These are phyloP conservation scores for Paspalum vaginatum DNA, from an alignment of 176 grass and related monocot genomes.

Conservation along the genomic window DNA sequence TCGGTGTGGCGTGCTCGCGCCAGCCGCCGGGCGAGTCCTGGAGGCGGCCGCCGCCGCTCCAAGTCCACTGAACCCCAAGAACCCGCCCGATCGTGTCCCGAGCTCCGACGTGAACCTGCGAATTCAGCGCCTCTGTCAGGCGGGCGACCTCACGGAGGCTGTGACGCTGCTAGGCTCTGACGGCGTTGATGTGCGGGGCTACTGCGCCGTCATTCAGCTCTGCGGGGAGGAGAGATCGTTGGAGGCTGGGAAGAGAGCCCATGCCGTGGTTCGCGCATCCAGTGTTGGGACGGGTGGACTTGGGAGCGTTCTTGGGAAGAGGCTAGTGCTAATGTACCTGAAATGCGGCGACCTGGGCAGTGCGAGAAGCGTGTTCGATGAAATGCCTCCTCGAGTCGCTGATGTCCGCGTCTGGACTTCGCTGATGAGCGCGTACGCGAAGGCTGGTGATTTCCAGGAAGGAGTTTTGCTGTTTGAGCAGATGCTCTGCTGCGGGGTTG, in stretches of 20 bases:
- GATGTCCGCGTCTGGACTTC: conserved; percentile 65
- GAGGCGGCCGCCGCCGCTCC: not conserved
- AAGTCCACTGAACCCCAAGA: not conserved
- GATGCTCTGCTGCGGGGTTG: conserved; percentile 57
- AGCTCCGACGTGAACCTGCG: conserved; percentile 37
- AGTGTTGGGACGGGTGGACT: conserved; percentile 7
- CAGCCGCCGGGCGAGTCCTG: conserved; percentile 3
- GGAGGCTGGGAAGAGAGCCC: conserved; percentile 59
- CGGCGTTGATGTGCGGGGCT: conserved; percentile 41
- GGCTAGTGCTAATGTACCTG: conserved; percentile 72
- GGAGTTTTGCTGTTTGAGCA: conserved; percentile 60
- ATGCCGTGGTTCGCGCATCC: conserved; percentile 55
- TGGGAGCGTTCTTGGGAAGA: conserved; percentile 51
- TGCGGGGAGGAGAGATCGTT: conserved; percentile 62
- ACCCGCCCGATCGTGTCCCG: not conserved
- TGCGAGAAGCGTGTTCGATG: conserved; percentile 64
- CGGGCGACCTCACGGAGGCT: conserved; percentile 47
- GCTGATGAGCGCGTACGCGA: conserved; percentile 60
- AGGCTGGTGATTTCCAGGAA: conserved; percentile 49
- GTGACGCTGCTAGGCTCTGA: conserved; percentile 50
- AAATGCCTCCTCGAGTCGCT: conserved; percentile 50
- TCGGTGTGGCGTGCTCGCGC: conserved; percentile 32
- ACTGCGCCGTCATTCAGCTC: conserved; percentile 68
- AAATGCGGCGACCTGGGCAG: conserved; percentile 59
- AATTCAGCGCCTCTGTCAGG: conserved; percentile 51